Conservation (phyloP, 139 green algal species). For the Tetradesmus lagerheimii region DNA sequence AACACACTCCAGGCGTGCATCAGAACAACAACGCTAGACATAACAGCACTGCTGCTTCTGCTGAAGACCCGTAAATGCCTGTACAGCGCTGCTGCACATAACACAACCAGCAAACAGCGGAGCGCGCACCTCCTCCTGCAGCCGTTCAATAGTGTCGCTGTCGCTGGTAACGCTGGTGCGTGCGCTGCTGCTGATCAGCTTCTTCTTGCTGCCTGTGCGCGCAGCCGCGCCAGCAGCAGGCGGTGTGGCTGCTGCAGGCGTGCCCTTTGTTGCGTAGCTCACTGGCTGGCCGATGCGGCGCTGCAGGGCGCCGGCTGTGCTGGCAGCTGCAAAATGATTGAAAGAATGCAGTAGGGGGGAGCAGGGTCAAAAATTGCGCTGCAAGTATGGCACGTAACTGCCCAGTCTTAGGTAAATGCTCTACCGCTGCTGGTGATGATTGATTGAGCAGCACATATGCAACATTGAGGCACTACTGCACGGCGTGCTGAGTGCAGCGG, state of each 20-base stretch:
- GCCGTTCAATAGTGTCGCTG: conserved; percentile 39
- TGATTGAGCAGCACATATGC: too few species aligned
- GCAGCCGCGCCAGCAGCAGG: neutral
- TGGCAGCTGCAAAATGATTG: neutral
- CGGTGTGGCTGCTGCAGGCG: neutral
- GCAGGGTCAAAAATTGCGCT: too few species aligned
- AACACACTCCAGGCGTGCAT: neutral
- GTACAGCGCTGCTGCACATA: neutral
- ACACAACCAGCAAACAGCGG: too few species aligned
- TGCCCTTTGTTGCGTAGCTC: conserved; percentile 8
- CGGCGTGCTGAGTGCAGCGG: too few species aligned
- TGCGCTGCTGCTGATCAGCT: conserved; percentile 2
- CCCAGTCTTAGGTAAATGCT: too few species aligned
- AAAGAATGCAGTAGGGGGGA: too few species aligned
- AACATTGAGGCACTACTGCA: too few species aligned
- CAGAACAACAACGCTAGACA: neutral
- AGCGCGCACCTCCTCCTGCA: conserved; percentile 44
- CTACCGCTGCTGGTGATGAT: too few species aligned
- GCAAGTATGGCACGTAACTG: too few species aligned
- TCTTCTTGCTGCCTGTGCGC: conserved; percentile 14
- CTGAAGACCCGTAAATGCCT: neutral
- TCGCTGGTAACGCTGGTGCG: conserved; percentile 12
- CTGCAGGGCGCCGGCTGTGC: conserved; percentile 13
- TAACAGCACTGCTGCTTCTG: neutral
- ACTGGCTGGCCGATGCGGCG: neutral